Evolutionary conservation across 371 early-diverging fungal genomes (phyloP).

Genomic region (Capniomyces stellatus): DNA sequence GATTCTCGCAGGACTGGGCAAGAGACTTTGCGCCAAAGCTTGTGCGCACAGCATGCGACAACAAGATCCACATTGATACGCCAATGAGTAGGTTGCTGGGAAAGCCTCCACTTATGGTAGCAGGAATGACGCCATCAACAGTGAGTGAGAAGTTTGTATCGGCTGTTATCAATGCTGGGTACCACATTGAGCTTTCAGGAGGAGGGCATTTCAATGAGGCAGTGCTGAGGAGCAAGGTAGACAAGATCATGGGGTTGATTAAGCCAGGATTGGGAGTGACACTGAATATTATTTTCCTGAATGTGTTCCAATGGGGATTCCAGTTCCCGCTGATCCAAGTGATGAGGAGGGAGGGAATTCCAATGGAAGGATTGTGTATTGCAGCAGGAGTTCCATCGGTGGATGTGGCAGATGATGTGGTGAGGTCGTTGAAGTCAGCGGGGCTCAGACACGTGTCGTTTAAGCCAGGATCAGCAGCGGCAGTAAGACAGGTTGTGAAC

Average conservation of each 20-base stretch:
- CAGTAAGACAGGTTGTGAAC: constrained; percentile 69
- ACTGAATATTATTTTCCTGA: constrained; percentile 81
- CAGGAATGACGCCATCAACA: constrained; percentile 26
- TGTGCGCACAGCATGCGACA: constrained; percentile 27
- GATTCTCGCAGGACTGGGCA: constrained; percentile 78
- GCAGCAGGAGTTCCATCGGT: constrained; percentile 89
- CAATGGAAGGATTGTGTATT: constrained; percentile 79
- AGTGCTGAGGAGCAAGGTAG: constrained; percentile 59
- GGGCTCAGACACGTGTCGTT: constrained; percentile 83
- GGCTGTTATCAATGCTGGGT: constrained; percentile 87
- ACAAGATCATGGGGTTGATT: constrained; percentile 48
- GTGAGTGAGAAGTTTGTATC: constrained; percentile 22
- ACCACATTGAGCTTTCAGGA: constrained; percentile 85
- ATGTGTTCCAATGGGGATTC: constrained; percentile 90
- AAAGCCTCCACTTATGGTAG: constrained; percentile 26
- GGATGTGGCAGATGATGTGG: constrained; percentile 78
- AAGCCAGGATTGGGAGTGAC: constrained; percentile 72
- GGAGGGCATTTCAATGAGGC: constrained; percentile 86
- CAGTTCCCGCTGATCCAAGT: constrained; percentile 77
- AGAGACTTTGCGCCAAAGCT: constrained; percentile 59
- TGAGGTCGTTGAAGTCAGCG: constrained; percentile 46
- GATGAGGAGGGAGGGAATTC: constrained; percentile 81
- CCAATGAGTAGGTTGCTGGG: constrained; percentile 74
- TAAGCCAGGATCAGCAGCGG: constrained; percentile 78
- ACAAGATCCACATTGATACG: constrained; percentile 67